These are phyloP conservation scores for Penicillium sp. DNA, from an alignment of 2,329 filamentous ascomycete genomes.

Conservation along the genomic window DNA sequence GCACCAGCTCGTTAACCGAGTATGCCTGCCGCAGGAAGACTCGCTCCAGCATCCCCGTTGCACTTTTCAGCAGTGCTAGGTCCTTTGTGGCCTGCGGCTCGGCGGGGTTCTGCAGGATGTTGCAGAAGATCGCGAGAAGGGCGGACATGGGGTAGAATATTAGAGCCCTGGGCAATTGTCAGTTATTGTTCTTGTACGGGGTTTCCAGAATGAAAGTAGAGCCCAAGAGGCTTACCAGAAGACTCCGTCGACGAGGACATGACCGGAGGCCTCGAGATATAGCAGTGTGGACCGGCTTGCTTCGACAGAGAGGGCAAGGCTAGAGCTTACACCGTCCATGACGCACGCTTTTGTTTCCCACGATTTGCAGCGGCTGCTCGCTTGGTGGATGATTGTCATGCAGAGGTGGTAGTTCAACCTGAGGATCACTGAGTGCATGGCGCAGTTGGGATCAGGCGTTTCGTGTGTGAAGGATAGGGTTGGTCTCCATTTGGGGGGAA, in stretches of 20 bases:
- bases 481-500: constrained; percentile 54
- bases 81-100: constrained; percentile 52
- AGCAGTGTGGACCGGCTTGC: constrained; percentile 61
- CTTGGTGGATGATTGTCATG: constrained; percentile 60
- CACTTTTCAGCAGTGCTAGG: constrained; percentile 51
- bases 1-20: constrained; percentile 43
- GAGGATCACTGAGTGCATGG: constrained; percentile 55
- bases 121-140: constrained; percentile 60
- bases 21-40: constrained; percentile 35
- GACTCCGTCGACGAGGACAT: constrained; percentile 51
- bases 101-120: constrained; percentile 56
- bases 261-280: constrained; percentile 51
- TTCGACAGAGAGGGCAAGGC: constrained; percentile 58
- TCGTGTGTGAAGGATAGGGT: constrained; percentile 51
- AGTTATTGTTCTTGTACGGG: too few relatives aligned
- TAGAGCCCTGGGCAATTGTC: constrained; percentile 49
- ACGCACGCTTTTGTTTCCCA: constrained; percentile 43
- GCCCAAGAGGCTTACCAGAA: constrained; percentile 53
- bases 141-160: constrained; percentile 63
- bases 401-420: constrained; percentile 63
- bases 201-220: background rate
- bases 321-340: constrained; percentile 57
- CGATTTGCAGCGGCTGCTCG: constrained; percentile 57
- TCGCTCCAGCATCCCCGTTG: constrained; percentile 51
- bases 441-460: constrained; percentile 39